phyloP scores from a whole-genome alignment of 202 grass and related monocot species.

The Elaeis oleifera region DNA sequence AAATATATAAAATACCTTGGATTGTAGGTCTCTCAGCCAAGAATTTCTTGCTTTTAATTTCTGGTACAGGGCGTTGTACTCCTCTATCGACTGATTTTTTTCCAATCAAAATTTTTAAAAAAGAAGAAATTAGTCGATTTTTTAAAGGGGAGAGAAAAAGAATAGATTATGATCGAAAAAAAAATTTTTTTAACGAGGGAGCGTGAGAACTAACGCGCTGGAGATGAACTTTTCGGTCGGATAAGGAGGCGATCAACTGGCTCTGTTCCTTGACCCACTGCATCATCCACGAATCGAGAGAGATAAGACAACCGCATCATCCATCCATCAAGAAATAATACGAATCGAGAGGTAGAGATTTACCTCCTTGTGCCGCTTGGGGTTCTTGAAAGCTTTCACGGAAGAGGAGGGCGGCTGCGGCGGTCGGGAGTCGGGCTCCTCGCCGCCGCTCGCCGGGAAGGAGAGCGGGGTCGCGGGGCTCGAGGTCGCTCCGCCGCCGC shows the following conservation, averaged over 20 bases:
- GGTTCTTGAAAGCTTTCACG: neutral
- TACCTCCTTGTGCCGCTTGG: slow-evolving; percentile 3
- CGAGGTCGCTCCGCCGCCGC: neutral
- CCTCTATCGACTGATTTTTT: too few relatives aligned
- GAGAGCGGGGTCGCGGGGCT: slow-evolving; percentile 13
- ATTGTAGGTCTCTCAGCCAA: too few relatives aligned
- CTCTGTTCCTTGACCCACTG: neutral
- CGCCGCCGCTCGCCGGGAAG: slow-evolving; percentile 13
- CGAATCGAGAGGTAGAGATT: neutral
- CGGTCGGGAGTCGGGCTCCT: neutral
- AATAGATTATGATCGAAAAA: neutral
- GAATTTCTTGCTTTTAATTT: too few relatives aligned
- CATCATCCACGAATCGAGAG: neutral
- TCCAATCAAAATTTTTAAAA: neutral
- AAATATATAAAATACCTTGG: too few relatives aligned
- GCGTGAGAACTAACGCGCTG: neutral
- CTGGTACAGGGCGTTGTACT: too few relatives aligned
- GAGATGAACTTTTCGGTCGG: neutral
- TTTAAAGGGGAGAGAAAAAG: neutral
- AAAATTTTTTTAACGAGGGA: neutral
- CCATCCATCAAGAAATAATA: neutral
- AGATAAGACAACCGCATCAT: neutral
- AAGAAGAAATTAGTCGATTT: neutral
- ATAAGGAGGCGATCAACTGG: neutral
- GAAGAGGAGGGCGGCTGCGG: neutral